Evolutionary conservation across 2,329 filamentous ascomycete genomes (phyloP).

Genomic region (Apiospora koreana): DNA sequence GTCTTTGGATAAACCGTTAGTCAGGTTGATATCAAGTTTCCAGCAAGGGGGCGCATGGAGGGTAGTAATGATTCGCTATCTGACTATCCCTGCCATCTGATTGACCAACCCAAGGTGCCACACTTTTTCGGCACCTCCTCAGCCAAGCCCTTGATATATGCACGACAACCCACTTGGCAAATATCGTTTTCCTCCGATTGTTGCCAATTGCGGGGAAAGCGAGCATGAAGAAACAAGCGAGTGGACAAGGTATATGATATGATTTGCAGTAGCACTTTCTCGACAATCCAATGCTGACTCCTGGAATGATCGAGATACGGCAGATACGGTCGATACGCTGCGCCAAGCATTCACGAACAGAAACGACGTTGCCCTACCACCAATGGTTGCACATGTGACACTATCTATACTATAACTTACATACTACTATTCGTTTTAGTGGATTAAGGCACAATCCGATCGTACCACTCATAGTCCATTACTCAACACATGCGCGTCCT

Average conservation of each 20-base stretch:
- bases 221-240: not conserved
- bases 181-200: not conserved
- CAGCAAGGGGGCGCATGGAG: not conserved
- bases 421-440: no score
- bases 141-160: not conserved
- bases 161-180: not conserved
- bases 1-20: no score
- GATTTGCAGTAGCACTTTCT: no score
- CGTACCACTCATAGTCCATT: not conserved
- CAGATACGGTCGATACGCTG: not conserved
- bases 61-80: not conserved
- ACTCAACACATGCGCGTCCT: no score
- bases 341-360: no score
- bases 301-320: not conserved
- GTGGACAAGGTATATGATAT: not conserved
- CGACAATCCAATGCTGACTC: not conserved
- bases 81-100: not conserved
- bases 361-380: no score
- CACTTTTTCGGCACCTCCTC: not conserved
- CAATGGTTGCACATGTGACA: no score
- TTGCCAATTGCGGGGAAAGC: not conserved
- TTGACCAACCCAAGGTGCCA: not conserved
- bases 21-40: no score
- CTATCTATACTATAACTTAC: no score
- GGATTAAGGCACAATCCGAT: no score